Evolutionary conservation across 495 filamentous ascomycete genomes (phyloP), one percentile per base, ranked within the genome.

Genomic region (Hypoxylon fragiforme): DNA sequence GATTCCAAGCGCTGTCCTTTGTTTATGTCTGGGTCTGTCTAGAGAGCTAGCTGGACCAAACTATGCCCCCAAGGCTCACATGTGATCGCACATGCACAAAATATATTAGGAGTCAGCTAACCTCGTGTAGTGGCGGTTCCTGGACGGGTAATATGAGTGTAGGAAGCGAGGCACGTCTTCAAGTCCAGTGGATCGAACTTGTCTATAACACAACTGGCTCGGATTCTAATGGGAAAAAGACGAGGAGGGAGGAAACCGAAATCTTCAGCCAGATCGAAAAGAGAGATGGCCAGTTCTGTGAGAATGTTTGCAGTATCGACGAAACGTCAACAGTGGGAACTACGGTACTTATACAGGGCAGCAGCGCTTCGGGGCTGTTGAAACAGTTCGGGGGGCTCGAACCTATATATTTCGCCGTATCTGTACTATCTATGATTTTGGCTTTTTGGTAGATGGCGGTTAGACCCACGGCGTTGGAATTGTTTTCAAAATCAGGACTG

Each of bases 131-230:
- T 60, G 88, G 88, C 0, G 84, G 87, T 0, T 57, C 69, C 2
- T 92, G 88, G 88, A 80, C 84, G 1, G 88, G 88, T 1, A 85
- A 89, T 54, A 86, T 92, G 86, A 73, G 55, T 7, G 59, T 80
- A 1, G 74, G 74, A 0, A 73, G 79, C 2, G 76, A 77, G 19
- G 86, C 88, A 3, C 79, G 80, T 44, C 67, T 90, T 58, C 85
- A 86, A 57, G 76, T 92, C 20, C 84, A 90, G 62, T 90, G 85
- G 80, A 80, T 91, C 16, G 86, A 91, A 60, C 59, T 91, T 51
- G 77, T 83, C 3, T 92, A 83, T 57, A 92, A 92, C 57, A 75
- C 45, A 1, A 77, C 73, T 3, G 67, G 62, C 14, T 0, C 36
- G 1, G 24, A 15, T 1, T 35, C 43, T 6, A 39, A n/a, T 3